These are phyloP conservation scores for Galerina sulciceps DNA, from an alignment of 768 basidiomycete genomes.

Conservation along the genomic window DNA sequence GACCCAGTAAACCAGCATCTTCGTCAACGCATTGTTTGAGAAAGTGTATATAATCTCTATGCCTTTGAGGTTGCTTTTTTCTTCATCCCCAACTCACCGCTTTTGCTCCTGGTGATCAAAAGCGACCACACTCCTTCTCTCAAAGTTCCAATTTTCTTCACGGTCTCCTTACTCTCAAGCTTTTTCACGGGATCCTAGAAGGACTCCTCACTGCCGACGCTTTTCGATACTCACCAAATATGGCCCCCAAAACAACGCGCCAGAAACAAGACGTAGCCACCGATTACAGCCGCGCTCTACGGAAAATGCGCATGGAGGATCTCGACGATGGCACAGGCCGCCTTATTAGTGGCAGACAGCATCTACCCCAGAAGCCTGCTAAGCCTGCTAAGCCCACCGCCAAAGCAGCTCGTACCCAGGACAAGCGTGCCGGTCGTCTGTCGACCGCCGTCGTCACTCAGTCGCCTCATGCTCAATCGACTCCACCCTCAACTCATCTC, in stretches of 20 bases:
- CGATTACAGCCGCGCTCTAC: background rate
- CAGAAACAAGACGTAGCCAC: background rate
- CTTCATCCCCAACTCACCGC: background rate
- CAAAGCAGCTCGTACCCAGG: too few relatives aligned
- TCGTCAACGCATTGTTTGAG: background rate
- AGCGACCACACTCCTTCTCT: background rate
- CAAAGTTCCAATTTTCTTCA: background rate
- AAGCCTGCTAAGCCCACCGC: background rate
- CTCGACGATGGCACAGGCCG: constrained; percentile 1
- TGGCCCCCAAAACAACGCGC: too few relatives aligned
- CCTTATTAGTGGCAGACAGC: background rate
- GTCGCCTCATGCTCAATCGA: too few relatives aligned
- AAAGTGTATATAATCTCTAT: background rate
- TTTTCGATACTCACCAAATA: too few relatives aligned
- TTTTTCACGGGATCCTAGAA: too few relatives aligned
- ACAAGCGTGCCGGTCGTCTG: too few relatives aligned
- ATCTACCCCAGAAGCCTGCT: background rate
- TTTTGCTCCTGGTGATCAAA: background rate
- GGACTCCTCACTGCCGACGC: too few relatives aligned
- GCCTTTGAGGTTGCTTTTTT: background rate
- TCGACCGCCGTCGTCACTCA: too few relatives aligned
- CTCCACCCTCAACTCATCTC: too few relatives aligned
- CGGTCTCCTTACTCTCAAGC: too few relatives aligned
- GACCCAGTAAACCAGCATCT: too few relatives aligned
- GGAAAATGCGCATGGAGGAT: background rate